Conservation (phyloP, 1,139 yeast species). For the Scheffersomyces insectosa region DNA sequence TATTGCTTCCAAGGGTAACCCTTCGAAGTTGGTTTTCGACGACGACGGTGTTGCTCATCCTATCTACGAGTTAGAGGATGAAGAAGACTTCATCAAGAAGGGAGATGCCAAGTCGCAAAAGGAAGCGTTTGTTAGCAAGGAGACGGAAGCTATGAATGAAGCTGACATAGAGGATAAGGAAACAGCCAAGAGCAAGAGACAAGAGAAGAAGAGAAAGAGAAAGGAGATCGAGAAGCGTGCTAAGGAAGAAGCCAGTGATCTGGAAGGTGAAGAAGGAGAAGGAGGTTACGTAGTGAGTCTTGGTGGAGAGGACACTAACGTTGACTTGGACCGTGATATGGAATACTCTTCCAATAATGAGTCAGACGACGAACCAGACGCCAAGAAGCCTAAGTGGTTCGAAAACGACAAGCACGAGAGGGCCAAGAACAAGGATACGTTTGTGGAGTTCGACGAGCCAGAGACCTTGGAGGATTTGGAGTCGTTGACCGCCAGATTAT, state of each 20-base stretch:
- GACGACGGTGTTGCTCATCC: slow-evolving; percentile 94
- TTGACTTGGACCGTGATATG: slow-evolving; percentile 53
- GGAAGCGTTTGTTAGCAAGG: slow-evolving; percentile 63
- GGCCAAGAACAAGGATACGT: slow-evolving; percentile 27
- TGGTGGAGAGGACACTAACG: slow-evolving; percentile 15
- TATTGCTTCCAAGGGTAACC: slow-evolving; percentile 62
- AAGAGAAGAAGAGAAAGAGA: slow-evolving; percentile 87
- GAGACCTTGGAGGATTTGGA: slow-evolving; percentile 92
- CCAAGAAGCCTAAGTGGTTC: slow-evolving; percentile 68
- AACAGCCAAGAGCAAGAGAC: slow-evolving; percentile 78
- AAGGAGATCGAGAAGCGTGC: slow-evolving; percentile 69
- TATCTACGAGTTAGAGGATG: slow-evolving; percentile 86
- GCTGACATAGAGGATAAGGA: slow-evolving; percentile 79
- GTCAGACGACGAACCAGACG: slow-evolving; percentile 39
- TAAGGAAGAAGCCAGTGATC: slow-evolving; percentile 41
- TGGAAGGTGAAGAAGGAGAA: slow-evolving; percentile 25
- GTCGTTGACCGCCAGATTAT: slow-evolving; percentile 76
- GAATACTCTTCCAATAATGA: slow-evolving; percentile 30
- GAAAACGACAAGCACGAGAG: slow-evolving; percentile 31
- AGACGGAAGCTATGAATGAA: slow-evolving; percentile 63
- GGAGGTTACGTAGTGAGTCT: slow-evolving; percentile 26
- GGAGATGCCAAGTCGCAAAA: slow-evolving; percentile 79
- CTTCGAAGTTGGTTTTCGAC: slow-evolving; percentile 82
- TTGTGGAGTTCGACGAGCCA: slow-evolving; percentile 82
- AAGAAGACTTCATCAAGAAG: slow-evolving; percentile 75